These are phyloP conservation scores for Moniliophthora roreri DNA, from an alignment of 1,284 basidiomycete species.

Conservation along the genomic window DNA sequence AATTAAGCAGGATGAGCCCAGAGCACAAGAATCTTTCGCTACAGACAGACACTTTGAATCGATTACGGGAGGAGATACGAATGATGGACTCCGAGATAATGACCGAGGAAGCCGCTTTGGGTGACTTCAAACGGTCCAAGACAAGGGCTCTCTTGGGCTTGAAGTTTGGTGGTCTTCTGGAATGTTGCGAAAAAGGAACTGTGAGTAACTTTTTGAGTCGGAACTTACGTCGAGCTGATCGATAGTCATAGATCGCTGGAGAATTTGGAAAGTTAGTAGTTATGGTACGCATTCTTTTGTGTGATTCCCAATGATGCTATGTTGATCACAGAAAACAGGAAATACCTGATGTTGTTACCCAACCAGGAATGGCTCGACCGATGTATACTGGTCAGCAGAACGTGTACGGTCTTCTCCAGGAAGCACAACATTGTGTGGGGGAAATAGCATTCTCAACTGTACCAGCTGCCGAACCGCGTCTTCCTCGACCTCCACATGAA, in stretches of 20 bases:
- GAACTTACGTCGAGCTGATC: constrained; percentile 9
- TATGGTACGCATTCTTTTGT: constrained; percentile 43
- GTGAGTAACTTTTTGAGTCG: constrained; percentile 34
- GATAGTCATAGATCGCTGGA: constrained; percentile 64
- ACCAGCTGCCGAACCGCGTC: constrained; percentile 28
- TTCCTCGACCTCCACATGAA: constrained; percentile 12
- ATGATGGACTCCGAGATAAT: constrained; percentile 82
- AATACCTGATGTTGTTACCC: constrained; percentile 79
- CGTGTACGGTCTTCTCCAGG: constrained; percentile 60
- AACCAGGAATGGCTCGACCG: constrained; percentile 77
- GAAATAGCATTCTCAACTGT: constrained; percentile 56
- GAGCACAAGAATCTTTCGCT: constrained; percentile 84
- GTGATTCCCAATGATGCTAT: background rate
- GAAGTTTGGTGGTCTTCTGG: constrained; percentile 87
- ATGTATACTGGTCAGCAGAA: constrained; percentile 69
- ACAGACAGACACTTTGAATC: constrained; percentile 78
- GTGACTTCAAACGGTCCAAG: constrained; percentile 82
- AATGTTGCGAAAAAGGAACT: constrained; percentile 83
- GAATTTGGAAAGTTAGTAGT: constrained; percentile 81
- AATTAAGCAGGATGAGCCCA: constrained; percentile 87
- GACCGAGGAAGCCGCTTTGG: constrained; percentile 78
- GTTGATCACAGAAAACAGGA: constrained; percentile 43
- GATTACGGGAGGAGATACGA: constrained; percentile 78
- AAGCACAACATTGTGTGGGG: constrained; percentile 60
- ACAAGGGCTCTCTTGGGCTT: constrained; percentile 75